Conservation (phyloP, 2,329 filamentous ascomycete genomes). For the Ciborinia camelliae region DNA sequence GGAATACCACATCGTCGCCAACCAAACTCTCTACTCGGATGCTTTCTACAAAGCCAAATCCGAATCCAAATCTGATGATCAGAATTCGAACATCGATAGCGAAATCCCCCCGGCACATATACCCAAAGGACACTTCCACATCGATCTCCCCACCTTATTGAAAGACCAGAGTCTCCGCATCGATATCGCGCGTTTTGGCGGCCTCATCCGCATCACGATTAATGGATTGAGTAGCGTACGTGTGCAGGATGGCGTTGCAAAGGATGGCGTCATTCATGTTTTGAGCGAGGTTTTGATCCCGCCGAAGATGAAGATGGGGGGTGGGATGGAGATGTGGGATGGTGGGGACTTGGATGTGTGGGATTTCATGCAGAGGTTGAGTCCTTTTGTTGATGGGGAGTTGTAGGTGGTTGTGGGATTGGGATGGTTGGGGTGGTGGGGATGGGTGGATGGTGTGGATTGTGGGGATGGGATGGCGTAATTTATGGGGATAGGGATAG, state of each 20-base stretch:
- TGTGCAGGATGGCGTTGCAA: constrained; percentile 66
- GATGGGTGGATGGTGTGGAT: no score
- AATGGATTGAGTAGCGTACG: constrained; percentile 68
- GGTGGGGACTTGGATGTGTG: constrained; percentile 55
- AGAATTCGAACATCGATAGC: constrained; percentile 26
- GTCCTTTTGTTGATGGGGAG: constrained; percentile 22
- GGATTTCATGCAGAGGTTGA: constrained; percentile 50
- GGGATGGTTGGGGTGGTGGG: no score
- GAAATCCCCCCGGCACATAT: constrained; percentile 33
- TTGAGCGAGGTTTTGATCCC: constrained; percentile 72
- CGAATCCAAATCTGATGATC: constrained; percentile 40
- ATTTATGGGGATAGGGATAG: no score
- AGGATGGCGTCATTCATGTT: constrained; percentile 81
- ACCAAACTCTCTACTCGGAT: constrained; percentile 79
- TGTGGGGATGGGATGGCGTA: no score
- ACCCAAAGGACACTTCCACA: constrained; percentile 46
- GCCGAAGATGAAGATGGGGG: constrained; percentile 54
- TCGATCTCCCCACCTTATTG: constrained; percentile 72
- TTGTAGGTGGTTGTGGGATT: constrained; percentile 25
- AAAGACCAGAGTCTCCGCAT: constrained; percentile 63
- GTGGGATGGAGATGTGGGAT: constrained; percentile 49
- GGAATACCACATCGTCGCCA: constrained; percentile 72
- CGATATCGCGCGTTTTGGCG: constrained; percentile 66
- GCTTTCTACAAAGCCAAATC: constrained; percentile 61
- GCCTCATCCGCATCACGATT: constrained; percentile 67